A percentile compares a stretch with the other conserved stretches of the same genome.
Conservation (phyloP, 441 rosid genomes). For the Theobroma grandiflorum region DNA sequence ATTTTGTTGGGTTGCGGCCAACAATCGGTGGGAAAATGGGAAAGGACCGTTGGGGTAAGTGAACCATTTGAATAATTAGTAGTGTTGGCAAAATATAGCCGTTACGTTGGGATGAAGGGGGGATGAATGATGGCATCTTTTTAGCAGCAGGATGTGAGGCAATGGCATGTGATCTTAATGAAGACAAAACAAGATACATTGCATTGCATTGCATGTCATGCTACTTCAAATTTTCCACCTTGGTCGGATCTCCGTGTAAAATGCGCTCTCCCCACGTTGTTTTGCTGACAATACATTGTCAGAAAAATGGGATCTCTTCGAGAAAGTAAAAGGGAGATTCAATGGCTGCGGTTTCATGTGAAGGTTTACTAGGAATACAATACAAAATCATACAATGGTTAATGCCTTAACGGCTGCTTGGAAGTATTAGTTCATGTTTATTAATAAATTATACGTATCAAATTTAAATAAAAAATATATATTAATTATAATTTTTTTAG, state of each 20-base stretch:
- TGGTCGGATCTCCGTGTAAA: background rate
- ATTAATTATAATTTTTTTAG: too few species aligned
- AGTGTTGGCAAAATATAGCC: slow-evolving; percentile 36
- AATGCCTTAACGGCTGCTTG: too few species aligned
- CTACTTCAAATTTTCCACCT: background rate
- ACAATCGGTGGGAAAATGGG: slow-evolving; percentile 37
- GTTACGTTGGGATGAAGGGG: slow-evolving; percentile 31
- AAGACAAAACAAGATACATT: background rate
- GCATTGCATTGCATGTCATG: too few species aligned
- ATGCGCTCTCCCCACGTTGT: background rate
- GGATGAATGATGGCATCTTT: too few species aligned
- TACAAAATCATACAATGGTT: too few species aligned
- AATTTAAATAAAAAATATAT: too few species aligned
- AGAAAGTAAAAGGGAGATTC: too few species aligned
- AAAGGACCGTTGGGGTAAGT: slow-evolving; percentile 67
- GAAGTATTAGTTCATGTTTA: too few species aligned
- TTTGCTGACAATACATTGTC: background rate
- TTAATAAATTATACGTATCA: too few species aligned
- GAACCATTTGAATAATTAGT: slow-evolving; percentile 36
- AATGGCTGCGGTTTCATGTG: too few species aligned
- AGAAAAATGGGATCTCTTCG: background rate
- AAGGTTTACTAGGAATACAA: too few species aligned
- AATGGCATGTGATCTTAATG: slow-evolving; percentile 42
- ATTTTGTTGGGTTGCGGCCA: slow-evolving; percentile 21
- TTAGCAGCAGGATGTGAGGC: background rate